Evolutionary conservation across 1,284 basidiomycete species (phyloP).

Genomic region (Trichosporon asahii): DNA sequence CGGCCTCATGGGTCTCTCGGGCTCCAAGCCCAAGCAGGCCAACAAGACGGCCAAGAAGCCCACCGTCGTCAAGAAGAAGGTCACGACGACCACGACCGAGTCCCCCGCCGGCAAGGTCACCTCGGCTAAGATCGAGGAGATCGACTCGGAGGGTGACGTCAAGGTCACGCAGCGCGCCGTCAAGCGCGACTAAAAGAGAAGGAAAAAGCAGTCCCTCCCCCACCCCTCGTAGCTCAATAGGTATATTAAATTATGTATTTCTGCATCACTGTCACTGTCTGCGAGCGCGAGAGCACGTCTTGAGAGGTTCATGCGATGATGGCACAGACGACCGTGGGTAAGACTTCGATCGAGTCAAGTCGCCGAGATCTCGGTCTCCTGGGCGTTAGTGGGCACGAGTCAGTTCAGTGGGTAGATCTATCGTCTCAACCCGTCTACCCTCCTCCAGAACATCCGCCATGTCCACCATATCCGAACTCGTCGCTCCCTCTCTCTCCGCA

Average conservation of each 20-base stretch:
- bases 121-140: slow-evolving; percentile 28
- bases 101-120: slow-evolving; percentile 26
- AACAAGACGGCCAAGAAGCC: slow-evolving; percentile 37
- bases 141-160: slow-evolving; percentile 27
- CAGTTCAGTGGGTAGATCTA: no score
- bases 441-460: no score
- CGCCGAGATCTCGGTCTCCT: background rate
- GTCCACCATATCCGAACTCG: no score
- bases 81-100: slow-evolving; percentile 43
- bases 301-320: background rate
- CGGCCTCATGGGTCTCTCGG: slow-evolving; percentile 71
- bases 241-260: slow-evolving; percentile 10
- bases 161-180: slow-evolving; percentile 41
- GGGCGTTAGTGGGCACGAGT: no score
- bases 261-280: background rate
- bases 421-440: no score
- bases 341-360: background rate
- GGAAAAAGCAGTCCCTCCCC: background rate
- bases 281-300: background rate
- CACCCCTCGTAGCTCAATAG: slow-evolving; percentile 6
- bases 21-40: slow-evolving; percentile 40
- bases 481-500: no score
- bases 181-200: slow-evolving; percentile 3
- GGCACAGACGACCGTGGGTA: background rate
- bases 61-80: slow-evolving; percentile 42